phyloP scores from a whole-genome alignment of 305 asterid species.

The Fraxinus floribunda region DNA sequence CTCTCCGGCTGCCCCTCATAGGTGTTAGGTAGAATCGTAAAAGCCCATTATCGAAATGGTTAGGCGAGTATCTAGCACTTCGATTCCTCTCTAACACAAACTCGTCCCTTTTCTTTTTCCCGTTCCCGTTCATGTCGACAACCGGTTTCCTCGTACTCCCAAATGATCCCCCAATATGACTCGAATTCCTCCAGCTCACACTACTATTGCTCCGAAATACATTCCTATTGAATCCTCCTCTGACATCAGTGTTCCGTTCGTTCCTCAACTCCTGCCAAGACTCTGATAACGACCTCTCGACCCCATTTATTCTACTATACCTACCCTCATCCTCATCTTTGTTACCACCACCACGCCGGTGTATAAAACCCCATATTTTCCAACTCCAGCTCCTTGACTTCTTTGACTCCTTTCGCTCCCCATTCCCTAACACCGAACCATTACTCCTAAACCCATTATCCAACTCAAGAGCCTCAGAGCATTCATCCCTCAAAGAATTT shows the following conservation, averaged over 20 bases:
- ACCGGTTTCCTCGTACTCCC: conserved; percentile 53
- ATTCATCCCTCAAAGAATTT: conserved; percentile 65
- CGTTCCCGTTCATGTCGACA: conserved; percentile 50
- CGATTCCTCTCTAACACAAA: conserved; percentile 73
- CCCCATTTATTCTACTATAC: conserved; percentile 67
- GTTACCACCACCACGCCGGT: conserved; percentile 48
- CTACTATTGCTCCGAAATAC: conserved; percentile 75
- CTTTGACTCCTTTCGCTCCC: conserved; percentile 62
- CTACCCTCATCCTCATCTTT: conserved; percentile 63
- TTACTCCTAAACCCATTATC: conserved; percentile 57
- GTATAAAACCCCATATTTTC: conserved; percentile 74
- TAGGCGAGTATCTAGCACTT: conserved; percentile 79
- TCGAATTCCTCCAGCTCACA: conserved; percentile 76
- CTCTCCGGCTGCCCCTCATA: conserved; percentile 66
- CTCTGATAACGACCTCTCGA: conserved; percentile 75
- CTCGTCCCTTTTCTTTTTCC: conserved; percentile 62
- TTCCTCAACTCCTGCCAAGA: conserved; percentile 75
- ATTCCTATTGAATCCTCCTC: conserved; percentile 46
- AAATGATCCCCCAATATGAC: conserved; percentile 52
- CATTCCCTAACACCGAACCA: conserved; percentile 50
- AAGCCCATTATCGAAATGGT: conserved; percentile 70
- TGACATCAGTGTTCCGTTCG: conserved; percentile 40
- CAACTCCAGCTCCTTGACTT: conserved; percentile 86
- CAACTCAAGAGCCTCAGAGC: conserved; percentile 72
- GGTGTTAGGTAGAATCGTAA: conserved; percentile 85